Conservation (phyloP, 192 early-diverging fungal genomes). For the Entomortierella chlamydospora region DNA sequence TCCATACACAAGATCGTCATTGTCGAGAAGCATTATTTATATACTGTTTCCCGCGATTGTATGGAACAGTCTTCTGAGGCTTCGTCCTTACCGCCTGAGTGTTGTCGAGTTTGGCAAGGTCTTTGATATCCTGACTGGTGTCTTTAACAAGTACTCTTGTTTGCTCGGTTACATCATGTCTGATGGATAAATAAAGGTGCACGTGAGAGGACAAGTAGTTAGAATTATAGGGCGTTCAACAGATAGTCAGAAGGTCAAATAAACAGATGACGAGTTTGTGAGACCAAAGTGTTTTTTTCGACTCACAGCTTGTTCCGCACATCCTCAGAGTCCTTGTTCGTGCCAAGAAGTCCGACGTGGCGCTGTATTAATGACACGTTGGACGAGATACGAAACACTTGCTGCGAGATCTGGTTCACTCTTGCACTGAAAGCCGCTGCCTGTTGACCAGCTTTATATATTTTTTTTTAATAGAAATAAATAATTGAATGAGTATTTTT, state of each 20-base stretch:
- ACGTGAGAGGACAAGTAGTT: neutral
- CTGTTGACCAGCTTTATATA: neutral
- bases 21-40: no score
- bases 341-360: conserved; percentile 80
- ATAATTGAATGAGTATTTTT: neutral
- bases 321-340: conserved; percentile 79
- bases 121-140: conserved; percentile 83
- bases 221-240: neutral
- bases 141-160: conserved; percentile 86
- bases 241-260: conserved; percentile 7
- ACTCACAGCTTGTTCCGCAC: conserved; percentile 79
- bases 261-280: neutral
- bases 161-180: conserved; percentile 81
- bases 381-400: conserved; percentile 88
- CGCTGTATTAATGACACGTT: conserved; percentile 88
- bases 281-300: neutral
- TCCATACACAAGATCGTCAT: no score
- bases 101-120: conserved; percentile 70
- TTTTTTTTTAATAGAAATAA: neutral
- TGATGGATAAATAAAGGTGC: conserved; percentile 15
- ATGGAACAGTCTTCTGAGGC: neutral
- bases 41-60: no score
- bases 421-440: conserved; percentile 17
- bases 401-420: conserved; percentile 77
- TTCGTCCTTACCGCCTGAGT: conserved; percentile 32